Conservation (phyloP, 129 eudicot species). For the Saussurea involucrata region DNA sequence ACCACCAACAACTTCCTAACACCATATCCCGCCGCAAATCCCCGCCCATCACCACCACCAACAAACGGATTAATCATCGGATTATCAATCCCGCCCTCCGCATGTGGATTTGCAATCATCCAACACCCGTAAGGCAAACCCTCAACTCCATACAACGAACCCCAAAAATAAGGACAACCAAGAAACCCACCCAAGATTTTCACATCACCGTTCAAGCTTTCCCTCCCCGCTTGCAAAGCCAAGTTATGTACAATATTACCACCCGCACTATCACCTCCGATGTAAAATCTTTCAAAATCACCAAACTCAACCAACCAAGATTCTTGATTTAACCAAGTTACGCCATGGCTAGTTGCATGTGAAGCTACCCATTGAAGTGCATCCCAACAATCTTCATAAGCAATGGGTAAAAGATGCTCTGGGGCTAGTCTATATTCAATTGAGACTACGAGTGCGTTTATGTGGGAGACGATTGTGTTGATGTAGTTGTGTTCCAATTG, state of each 20-base stretch:
- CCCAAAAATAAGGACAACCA: slow-evolving; percentile 27
- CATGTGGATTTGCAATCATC: slow-evolving; percentile 25
- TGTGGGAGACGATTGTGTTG: background rate
- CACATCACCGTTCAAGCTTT: slow-evolving; percentile 8
- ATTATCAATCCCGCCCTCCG: slow-evolving; percentile 23
- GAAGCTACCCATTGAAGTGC: slow-evolving; percentile 42
- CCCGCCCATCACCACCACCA: background rate
- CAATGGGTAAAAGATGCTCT: slow-evolving; percentile 45
- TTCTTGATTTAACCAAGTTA: background rate
- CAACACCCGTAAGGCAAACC: slow-evolving; percentile 15
- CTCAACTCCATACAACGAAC: background rate
- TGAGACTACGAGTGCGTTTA: slow-evolving; percentile 13
- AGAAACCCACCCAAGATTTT: slow-evolving; percentile 22
- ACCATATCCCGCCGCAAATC: slow-evolving; percentile 25
- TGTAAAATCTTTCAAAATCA: slow-evolving; percentile 26
- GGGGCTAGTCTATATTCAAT: slow-evolving; percentile 45
- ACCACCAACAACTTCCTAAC: slow-evolving; percentile 34
- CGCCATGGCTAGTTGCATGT: background rate
- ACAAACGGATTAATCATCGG: slow-evolving; percentile 38
- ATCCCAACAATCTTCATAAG: slow-evolving; percentile 49
- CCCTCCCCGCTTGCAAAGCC: slow-evolving; percentile 17
- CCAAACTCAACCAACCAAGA: slow-evolving; percentile 23
- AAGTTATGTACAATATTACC: slow-evolving; percentile 36
- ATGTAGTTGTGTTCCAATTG: slow-evolving; percentile 7
- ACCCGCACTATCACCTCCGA: slow-evolving; percentile 44